Evolutionary conservation across 176 grass and related monocot species (phyloP), one percentile per base, ranked within the genome.

Genomic region (Calamus simplicifolius): DNA sequence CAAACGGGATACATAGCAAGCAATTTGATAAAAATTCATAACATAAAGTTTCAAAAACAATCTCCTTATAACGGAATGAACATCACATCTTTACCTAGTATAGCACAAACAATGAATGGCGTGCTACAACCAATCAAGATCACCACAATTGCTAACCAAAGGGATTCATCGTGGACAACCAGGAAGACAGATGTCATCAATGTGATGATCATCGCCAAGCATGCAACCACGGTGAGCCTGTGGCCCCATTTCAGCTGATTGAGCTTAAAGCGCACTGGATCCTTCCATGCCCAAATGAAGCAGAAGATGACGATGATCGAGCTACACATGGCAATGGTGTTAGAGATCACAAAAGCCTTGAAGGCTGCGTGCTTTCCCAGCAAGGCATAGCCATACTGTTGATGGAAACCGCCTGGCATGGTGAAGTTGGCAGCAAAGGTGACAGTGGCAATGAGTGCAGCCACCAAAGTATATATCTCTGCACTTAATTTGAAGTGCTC

Each of bases 371-470:
- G 7, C 10, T 53, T 2, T 5, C 57, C 58, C 5, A 88, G 67
- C 56, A 79, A 50, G 25, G 79, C 71, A 18, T 26, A 63, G 16
- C 85, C 79, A 1, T 19, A 50, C 2, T 2, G 0, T 14, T 64
- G 30, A 28, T 71, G 7, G n/a, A 78, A 79, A 4, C 84, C 84
- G 8, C 84, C 79, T 0, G 79, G 84, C 23, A 82, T 70, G 17
- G 84, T 87, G 72, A 87, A 63, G 1, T 51, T 61, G 10, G 84
- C 75, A 0, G 79, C 48, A 19, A 82, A 79, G 54, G 85, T 67
- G 29, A 82, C 79, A 0, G 85, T 76, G 0, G 79, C 85, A 10
- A 82, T 88, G 23, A 88, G 62, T 48, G 59, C 84, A 15, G 84
- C 80, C 15, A 43, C 31, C 31, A 35, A 63, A 30, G 50, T 82